Evolutionary conservation across 768 basidiomycete species (phyloP).

Genomic region (Cystobasidium ongulense): DNA sequence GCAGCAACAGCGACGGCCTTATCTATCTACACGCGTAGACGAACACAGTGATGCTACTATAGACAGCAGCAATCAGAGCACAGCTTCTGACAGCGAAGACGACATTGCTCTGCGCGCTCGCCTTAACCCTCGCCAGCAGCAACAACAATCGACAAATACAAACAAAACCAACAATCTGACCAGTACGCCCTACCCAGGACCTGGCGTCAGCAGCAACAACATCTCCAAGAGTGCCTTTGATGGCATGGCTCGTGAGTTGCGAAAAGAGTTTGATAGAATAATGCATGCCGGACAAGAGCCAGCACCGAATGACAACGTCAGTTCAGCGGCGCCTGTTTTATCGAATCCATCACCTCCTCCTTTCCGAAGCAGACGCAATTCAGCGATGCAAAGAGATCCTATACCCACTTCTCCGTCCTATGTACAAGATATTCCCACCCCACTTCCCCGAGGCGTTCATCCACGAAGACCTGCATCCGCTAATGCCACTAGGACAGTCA

Average conservation of each 20-base stretch:
- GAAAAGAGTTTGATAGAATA: conserved; percentile 33
- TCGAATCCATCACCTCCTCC: not conserved
- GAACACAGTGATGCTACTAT: conserved; percentile 18
- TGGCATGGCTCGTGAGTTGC: conserved; percentile 32
- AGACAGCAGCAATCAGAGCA: not conserved
- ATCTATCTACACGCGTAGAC: conserved; percentile 9
- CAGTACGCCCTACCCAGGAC: conserved; percentile 12
- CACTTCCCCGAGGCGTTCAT: not conserved
- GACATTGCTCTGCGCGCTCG: not conserved
- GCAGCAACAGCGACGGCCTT: not conserved
- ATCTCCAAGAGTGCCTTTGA: conserved; percentile 27
- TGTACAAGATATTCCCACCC: not conserved
- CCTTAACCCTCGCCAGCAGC: not conserved
- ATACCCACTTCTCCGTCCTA: not conserved
- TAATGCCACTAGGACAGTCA: not conserved
- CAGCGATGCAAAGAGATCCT: not conserved
- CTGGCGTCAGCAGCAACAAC: not conserved
- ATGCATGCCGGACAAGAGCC: conserved; percentile 22
- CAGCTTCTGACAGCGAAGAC: conserved; percentile 8
- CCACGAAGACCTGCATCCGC: not conserved
- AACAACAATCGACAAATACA: not conserved
- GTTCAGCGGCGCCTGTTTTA: not conserved
- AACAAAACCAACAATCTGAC: not conserved
- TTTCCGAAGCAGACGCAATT: not conserved
- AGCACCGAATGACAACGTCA: not conserved